These are phyloP conservation scores for Tolypocladium pustulatum DNA, from an alignment of 2,329 filamentous ascomycete species.

Conservation along the genomic window DNA sequence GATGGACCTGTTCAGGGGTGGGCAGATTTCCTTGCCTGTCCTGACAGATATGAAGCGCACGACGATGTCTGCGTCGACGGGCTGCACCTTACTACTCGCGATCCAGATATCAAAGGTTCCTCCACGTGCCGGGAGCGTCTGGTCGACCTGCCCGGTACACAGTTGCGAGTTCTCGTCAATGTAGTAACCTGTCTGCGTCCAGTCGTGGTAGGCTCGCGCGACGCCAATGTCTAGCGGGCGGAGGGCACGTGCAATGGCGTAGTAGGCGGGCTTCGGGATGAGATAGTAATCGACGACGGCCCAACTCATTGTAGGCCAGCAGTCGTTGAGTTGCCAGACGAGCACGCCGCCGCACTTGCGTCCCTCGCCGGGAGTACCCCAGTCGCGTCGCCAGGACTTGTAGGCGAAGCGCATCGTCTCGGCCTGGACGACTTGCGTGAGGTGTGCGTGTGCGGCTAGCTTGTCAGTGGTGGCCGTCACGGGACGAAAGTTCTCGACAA, in stretches of 20 bases:
- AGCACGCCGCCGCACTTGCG: conserved; percentile 53
- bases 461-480: conserved; percentile 24
- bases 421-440: conserved; percentile 45
- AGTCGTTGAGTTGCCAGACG: conserved; percentile 63
- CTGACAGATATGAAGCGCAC: conserved; percentile 30
- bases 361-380: conserved; percentile 33
- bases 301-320: conserved; percentile 59
- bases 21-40: conserved; percentile 24
- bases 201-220: conserved; percentile 29
- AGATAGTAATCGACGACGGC: conserved; percentile 53
- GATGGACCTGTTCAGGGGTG: conserved; percentile 12
- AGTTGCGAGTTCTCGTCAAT: background rate
- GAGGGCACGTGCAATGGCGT: conserved; percentile 44
- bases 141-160: conserved; percentile 18
- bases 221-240: conserved; percentile 50
- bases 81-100: conserved; percentile 18
- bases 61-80: conserved; percentile 15
- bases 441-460: conserved; percentile 65
- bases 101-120: conserved; percentile 32
- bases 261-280: conserved; percentile 51
- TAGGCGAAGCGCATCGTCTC: conserved; percentile 42
- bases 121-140: conserved; percentile 23
- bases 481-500: conserved; percentile 62
- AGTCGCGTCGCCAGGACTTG: conserved; percentile 49
- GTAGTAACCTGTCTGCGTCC: conserved; percentile 18